These are phyloP conservation scores for Hevea brasiliensis DNA, from an alignment of 345 rosid species.

Conservation along the genomic window DNA sequence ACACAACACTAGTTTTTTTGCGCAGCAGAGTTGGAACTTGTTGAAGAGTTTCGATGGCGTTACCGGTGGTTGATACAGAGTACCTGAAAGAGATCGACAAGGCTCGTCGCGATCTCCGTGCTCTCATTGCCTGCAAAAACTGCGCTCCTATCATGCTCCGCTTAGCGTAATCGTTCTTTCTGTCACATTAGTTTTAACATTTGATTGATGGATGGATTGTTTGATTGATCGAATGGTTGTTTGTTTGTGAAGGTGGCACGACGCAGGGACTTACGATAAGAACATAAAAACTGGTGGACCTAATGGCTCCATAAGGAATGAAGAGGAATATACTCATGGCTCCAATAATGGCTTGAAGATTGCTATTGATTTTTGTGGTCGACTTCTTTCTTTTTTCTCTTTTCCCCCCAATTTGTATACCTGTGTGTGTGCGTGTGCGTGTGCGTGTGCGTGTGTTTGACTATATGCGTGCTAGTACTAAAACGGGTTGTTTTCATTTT, in stretches of 20 bases:
- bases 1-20: too few species aligned
- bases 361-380: conserved; percentile 82
- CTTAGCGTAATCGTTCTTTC: conserved; percentile 55
- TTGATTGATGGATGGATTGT: too few species aligned
- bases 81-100: conserved; percentile 81
- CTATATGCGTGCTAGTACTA: not conserved
- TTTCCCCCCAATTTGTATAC: too few species aligned
- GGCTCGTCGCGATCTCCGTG: conserved; percentile 93
- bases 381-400: conserved; percentile 12
- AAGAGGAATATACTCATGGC: conserved; percentile 75
- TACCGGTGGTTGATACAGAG: conserved; percentile 71
- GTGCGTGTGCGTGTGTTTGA: too few species aligned
- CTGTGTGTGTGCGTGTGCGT: too few species aligned
- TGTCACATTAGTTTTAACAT: too few species aligned
- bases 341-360: conserved; percentile 76
- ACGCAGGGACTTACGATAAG: conserved; percentile 88
- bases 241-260: conserved; percentile 74
- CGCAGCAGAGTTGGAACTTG: not conserved
- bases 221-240: not conserved
- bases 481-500: not conserved
- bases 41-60: conserved; percentile 49
- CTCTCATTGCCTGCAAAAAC: conserved; percentile 74
- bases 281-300: conserved; percentile 84
- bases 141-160: conserved; percentile 99
- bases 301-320: conserved; percentile 85